Conservation (phyloP, 2,329 filamentous ascomycete species). For the Fusarium sp. region DNA sequence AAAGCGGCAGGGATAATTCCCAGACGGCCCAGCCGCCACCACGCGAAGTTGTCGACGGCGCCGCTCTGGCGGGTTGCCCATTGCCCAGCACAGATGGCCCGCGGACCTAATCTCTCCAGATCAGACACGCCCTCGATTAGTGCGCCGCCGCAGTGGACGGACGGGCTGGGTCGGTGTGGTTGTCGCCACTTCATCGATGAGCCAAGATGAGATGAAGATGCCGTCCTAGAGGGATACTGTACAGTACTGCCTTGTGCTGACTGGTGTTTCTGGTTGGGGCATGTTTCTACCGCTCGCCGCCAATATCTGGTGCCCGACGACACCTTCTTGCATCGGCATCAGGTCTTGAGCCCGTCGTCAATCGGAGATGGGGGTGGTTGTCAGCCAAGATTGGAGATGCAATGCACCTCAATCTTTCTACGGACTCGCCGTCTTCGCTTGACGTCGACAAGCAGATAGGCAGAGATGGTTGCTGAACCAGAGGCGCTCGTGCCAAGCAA, state of each 20-base stretch:
- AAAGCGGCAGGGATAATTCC: constrained; percentile 31
- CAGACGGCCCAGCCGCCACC: constrained; percentile 39
- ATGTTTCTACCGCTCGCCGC: constrained; percentile 2
- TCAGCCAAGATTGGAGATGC: constrained; percentile 16
- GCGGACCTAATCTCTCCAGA: constrained; percentile 46
- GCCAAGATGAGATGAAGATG: constrained; percentile 37
- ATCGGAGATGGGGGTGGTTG: constrained; percentile 24
- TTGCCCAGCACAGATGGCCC: constrained; percentile 38
- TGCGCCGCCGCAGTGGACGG: constrained; percentile 34
- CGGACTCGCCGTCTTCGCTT: not conserved
- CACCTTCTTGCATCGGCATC: constrained; percentile 1
- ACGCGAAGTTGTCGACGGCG: constrained; percentile 42
- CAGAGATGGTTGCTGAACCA: constrained; percentile 5
- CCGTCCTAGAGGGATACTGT: not conserved
- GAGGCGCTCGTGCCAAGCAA: not conserved
- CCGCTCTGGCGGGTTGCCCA: constrained; percentile 40
- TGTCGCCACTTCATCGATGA: constrained; percentile 20
- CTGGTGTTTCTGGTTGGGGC: not conserved
- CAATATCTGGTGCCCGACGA: constrained; percentile 10
- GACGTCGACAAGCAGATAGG: not conserved
- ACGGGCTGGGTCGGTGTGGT: constrained; percentile 4
- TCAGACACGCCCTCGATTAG: constrained; percentile 46
- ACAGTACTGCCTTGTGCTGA: not conserved
- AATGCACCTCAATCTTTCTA: constrained; percentile 13
- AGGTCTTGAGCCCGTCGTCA: constrained; percentile 19